Conservation (phyloP, 2,329 filamentous ascomycete genomes). For the Tolypocladium inflatum region DNA sequence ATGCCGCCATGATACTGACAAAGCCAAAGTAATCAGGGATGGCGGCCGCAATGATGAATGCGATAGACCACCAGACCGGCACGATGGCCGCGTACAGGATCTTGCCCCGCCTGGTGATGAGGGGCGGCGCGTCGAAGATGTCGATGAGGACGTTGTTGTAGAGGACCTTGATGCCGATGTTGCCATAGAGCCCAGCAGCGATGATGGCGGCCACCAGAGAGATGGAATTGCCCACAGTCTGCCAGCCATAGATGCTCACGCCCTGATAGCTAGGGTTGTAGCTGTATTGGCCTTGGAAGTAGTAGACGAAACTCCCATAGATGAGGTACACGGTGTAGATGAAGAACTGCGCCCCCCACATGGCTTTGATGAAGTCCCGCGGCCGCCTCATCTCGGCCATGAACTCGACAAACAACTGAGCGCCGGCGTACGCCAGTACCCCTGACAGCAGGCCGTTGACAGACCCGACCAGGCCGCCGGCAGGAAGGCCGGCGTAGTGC, state of each 20-base stretch:
- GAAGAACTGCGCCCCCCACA: slow-evolving; percentile 30
- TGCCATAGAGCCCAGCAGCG: slow-evolving; percentile 39
- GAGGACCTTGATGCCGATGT: slow-evolving; percentile 44
- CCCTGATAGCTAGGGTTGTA: slow-evolving; percentile 34
- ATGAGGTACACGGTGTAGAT: slow-evolving; percentile 31
- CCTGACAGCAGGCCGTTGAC: slow-evolving; percentile 18
- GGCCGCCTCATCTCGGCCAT: slow-evolving; percentile 40
- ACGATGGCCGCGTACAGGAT: slow-evolving; percentile 38
- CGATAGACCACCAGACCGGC: slow-evolving; percentile 47
- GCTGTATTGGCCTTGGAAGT: slow-evolving; percentile 36
- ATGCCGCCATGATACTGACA: slow-evolving; percentile 38
- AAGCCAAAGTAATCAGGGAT: slow-evolving; percentile 42
- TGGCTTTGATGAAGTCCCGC: slow-evolving; percentile 32
- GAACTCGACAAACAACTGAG: slow-evolving; percentile 47
- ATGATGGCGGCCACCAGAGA: slow-evolving; percentile 33
- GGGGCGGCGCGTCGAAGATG: slow-evolving; percentile 35
- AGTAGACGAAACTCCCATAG: slow-evolving; percentile 25
- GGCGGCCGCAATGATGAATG: slow-evolving; percentile 43
- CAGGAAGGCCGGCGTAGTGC: slow-evolving; percentile 24
- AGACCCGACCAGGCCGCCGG: slow-evolving; percentile 25
- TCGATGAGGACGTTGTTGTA: slow-evolving; percentile 44
- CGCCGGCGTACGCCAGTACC: slow-evolving; percentile 50
- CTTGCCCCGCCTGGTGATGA: slow-evolving; percentile 39
- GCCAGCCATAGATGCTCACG: slow-evolving; percentile 29
- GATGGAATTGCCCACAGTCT: slow-evolving; percentile 35